Base-by-base conservation (phyloP, 371 early-diverging fungal genomes). In the Parasitella parasitica region DNA sequence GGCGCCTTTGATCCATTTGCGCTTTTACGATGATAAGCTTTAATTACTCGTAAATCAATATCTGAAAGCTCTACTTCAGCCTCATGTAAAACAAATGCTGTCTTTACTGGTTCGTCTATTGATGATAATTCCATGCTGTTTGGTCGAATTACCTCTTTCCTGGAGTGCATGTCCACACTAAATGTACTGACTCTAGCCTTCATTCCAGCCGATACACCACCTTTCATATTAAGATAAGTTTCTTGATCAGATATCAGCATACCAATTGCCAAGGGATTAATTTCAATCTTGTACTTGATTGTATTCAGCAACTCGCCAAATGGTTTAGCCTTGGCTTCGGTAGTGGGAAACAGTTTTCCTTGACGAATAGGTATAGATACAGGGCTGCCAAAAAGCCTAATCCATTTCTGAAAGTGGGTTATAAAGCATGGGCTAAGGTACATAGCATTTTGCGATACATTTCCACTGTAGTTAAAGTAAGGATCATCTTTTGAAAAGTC, bases 371-470 rank as follows among this genome's bases (percentile, higher is more conserved):
- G 81, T 18, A 80, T 54, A n/a, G 72, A 61, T 55, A 81, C 64
- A 48, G 73, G 73, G 26, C 75, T 72, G 24, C 80, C 82, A 59
- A 83, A 78, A 1, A 80, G 54, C n/a, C 68, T 57, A 13, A 66
- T 73, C 75, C 78, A 80, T 1, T 65, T 39, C 6, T 68, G 30
- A 51, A 76, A 78, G 27, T 83, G 79, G 7, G 67, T 64, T 12
- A 83, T 57, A 35, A 78, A 75, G 9, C 75, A 72, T 4, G 81
- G 82, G 9, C 70, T 79, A 6, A 81, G 41, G 13, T 80, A 67
- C 67, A 83, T 71, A 2, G 82, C 73, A 38, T 83, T 83, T 51
- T 60, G 57, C 4, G 58, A 32, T 1, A 28, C 3, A 15, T n/a
- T 52, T 18, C 46, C 60, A 18, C 7, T 1, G 4, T n/a, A 1